Conservation (phyloP, 176 grass and related monocot species). For the Zizania latifolia region DNA sequence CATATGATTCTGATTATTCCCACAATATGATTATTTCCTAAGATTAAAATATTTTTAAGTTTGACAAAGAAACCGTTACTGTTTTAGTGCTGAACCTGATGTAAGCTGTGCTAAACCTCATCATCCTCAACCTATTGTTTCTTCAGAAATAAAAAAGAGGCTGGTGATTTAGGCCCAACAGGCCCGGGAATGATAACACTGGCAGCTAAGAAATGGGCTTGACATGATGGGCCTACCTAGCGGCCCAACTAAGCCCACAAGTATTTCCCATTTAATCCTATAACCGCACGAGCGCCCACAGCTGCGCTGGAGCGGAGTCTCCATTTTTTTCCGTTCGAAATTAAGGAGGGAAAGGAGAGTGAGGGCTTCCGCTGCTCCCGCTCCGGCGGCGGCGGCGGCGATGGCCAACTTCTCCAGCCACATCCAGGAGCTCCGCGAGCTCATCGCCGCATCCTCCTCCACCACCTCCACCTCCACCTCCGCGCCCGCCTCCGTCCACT, state of each 20-base stretch:
- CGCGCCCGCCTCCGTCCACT: too few species aligned
- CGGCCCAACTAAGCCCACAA: too few species aligned
- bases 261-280: too few species aligned
- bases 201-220: background rate
- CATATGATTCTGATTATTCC: too few species aligned
- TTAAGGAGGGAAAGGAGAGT: background rate
- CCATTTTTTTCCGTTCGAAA: background rate
- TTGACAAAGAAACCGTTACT: too few species aligned
- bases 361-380: background rate
- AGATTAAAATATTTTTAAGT: too few species aligned
- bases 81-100: too few species aligned
- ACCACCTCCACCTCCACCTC: constrained; percentile 20
- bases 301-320: background rate
- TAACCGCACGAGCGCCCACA: background rate
- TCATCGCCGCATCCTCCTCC: constrained; percentile 52
- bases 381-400: background rate
- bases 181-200: background rate
- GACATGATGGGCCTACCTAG: background rate
- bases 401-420: constrained; percentile 58
- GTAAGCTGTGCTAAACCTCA: background rate
- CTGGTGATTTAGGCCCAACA: background rate
- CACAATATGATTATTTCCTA: too few species aligned
- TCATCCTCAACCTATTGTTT: background rate
- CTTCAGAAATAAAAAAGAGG: background rate
- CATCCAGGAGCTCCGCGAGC: constrained; percentile 67